phyloP scores from a whole-genome alignment of 495 filamentous ascomycete genomes.

The Aspergillus campestris region DNA sequence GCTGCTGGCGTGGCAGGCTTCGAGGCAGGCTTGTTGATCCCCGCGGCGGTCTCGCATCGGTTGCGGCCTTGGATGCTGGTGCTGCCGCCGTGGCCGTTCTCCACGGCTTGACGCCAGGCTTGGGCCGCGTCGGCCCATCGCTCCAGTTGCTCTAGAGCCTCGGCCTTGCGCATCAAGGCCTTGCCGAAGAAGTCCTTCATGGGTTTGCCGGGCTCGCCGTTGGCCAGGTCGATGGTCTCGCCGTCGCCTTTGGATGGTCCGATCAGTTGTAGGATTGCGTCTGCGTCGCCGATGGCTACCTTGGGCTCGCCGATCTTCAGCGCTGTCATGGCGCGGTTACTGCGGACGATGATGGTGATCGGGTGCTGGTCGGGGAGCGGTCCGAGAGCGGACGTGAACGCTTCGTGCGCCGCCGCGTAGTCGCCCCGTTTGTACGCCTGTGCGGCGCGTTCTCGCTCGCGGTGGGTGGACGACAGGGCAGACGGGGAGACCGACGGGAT shows the following conservation, averaged over 20 bases:
- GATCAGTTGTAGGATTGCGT: conserved; percentile 70
- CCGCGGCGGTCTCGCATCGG: conserved; percentile 78
- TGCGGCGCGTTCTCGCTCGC: conserved; percentile 69
- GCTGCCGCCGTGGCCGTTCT: conserved; percentile 72
- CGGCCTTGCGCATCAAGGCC: conserved; percentile 86
- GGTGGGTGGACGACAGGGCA: conserved; percentile 61
- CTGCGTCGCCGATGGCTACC: conserved; percentile 72
- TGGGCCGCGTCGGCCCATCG: conserved; percentile 77
- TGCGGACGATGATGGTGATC: conserved; percentile 73
- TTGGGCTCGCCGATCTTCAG: conserved; percentile 88
- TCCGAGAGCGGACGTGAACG: conserved; percentile 68
- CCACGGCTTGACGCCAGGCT: conserved; percentile 75
- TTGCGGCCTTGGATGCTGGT: conserved; percentile 80
- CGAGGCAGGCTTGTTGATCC: conserved; percentile 41
- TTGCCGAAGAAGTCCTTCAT: conserved; percentile 93
- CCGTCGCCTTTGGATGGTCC: conserved; percentile 67
- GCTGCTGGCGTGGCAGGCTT: conserved; percentile 27
- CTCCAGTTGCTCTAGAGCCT: conserved; percentile 91
- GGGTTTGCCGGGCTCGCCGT: conserved; percentile 59
- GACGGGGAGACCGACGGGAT: conserved; percentile 61
- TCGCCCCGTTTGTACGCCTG: conserved; percentile 91
- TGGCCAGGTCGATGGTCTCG: conserved; percentile 65
- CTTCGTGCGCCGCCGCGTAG: conserved; percentile 73
- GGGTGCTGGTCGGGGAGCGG: conserved; percentile 75
- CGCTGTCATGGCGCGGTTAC: conserved; percentile 83